Percentiles rank a stretch among this genome's conserved stretches.
These are phyloP conservation scores for Pseudogymnoascus sp. DNA, from an alignment of 2,329 filamentous ascomycete species.

Conservation along the genomic window DNA sequence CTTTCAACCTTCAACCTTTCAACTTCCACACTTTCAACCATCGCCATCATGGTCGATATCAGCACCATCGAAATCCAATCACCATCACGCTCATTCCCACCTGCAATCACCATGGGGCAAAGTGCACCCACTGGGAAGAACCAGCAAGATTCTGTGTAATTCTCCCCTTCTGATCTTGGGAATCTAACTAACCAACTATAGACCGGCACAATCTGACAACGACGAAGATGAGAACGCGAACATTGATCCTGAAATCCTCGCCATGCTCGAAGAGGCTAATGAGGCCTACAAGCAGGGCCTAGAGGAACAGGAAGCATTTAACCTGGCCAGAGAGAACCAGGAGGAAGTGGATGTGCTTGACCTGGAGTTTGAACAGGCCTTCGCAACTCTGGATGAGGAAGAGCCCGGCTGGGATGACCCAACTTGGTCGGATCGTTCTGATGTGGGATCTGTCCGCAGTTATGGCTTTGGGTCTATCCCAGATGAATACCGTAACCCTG, in stretches of 20 bases:
- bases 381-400: not conserved
- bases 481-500: not conserved
- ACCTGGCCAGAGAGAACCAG: not conserved
- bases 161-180: not conserved
- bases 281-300: not conserved
- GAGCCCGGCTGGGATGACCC: not conserved
- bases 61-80: not conserved
- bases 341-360: not conserved
- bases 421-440: not conserved
- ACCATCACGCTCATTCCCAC: not conserved
- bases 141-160: not conserved
- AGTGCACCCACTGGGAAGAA: not conserved
- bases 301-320: not conserved
- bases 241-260: not conserved
- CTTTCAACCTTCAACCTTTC: no score
- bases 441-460: not conserved
- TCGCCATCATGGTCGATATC: not conserved
- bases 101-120: not conserved
- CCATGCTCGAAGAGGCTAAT: constrained; percentile 2
- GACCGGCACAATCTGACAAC: not conserved
- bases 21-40: not conserved
- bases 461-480: not conserved
- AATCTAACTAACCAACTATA: not conserved
- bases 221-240: not conserved
- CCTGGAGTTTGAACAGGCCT: not conserved